Evolutionary conservation across 768 basidiomycete genomes (phyloP), one percentile per base, ranked within the genome.

Genomic region (Naganishia randhawae): DNA sequence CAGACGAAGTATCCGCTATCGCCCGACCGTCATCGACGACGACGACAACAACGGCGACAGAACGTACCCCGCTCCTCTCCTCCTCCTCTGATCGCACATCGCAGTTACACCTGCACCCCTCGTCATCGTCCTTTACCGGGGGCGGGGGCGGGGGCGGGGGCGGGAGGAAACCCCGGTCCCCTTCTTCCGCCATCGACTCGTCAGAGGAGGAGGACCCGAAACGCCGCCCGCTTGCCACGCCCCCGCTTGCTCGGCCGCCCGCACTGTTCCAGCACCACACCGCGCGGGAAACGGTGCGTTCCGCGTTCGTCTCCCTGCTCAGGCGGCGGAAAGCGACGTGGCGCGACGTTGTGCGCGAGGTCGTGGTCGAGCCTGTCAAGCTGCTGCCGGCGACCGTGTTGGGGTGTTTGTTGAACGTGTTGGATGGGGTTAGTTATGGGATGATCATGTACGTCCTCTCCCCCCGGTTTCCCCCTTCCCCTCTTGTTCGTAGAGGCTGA

Each of bases 381-480:
- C 68, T 73, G 10, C 45, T 94, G n/a, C 93, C 94, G 0, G 89
- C 92, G 0, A 91, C 94, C 3, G 76, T 92, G 17, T 82, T 96
- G 27, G 95, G 93, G 8, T 84, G 86, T 71, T 78, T 97, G 41
- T 81, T 98, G 67, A 98, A 97, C 74, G 85, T 97, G 50, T 83
- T 99, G 37, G 95, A 99, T 76, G 96, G 93, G 11, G 87, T 99
- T 63, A 91, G 90, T 50, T 97, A 98, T 80, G 95, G 95, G 7
- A 92, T 97, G 91, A 82, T 80, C 67, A 61, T 78, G 78, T 78
- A 57, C 67, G 79, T 57, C 9, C 10, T 1, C 33, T 25, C 29
- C 35, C 33, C 11, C 41, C 55, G 45, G 22, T 27, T 45, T 48
- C 16, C 62, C 45, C 32, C 7, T 14, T 50, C 39, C 27, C 42